These are phyloP conservation scores for Fistulifera solaris DNA, from an alignment of 108 stramenopile species.

Conservation along the genomic window DNA sequence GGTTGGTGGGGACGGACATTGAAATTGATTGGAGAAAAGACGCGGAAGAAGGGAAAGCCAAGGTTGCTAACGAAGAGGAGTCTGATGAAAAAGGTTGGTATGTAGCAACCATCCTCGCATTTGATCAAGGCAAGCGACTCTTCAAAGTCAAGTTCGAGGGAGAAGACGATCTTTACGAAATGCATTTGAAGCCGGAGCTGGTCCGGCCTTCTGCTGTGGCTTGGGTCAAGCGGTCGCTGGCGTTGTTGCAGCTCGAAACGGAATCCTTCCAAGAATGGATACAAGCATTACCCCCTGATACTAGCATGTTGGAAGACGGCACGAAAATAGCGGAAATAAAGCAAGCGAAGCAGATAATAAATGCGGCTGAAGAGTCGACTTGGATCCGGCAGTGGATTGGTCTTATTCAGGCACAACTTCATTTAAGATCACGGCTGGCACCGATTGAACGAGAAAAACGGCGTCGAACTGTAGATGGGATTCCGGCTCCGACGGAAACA, in stretches of 20 bases:
- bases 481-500: conserved; percentile 26
- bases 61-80: no score
- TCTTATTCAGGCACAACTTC: conserved; percentile 33
- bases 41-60: no score
- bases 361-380: not conserved
- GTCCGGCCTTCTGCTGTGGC: conserved; percentile 62
- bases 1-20: no score
- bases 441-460: conserved; percentile 25
- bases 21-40: not conserved
- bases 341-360: conserved; percentile 1
- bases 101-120: no score
- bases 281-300: conserved; percentile 36
- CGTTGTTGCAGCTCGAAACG: conserved; percentile 23
- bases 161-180: conserved; percentile 48
- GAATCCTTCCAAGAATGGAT: conserved; percentile 1
- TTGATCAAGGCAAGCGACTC: conserved; percentile 3
- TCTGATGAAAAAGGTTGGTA: no score
- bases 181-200: conserved; percentile 35
- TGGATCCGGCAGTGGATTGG: conserved; percentile 15
- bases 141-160: conserved; percentile 59
- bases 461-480: not conserved
- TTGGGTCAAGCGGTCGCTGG: conserved; percentile 56
- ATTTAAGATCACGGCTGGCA: conserved; percentile 46
- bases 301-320: conserved; percentile 36
- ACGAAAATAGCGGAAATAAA: conserved; percentile 15